A percentile compares a stretch with the other conserved stretches of the same genome.
Evolutionary conservation across 2,329 filamentous ascomycete genomes (phyloP).

Genomic region (Fusarium mexicanum): DNA sequence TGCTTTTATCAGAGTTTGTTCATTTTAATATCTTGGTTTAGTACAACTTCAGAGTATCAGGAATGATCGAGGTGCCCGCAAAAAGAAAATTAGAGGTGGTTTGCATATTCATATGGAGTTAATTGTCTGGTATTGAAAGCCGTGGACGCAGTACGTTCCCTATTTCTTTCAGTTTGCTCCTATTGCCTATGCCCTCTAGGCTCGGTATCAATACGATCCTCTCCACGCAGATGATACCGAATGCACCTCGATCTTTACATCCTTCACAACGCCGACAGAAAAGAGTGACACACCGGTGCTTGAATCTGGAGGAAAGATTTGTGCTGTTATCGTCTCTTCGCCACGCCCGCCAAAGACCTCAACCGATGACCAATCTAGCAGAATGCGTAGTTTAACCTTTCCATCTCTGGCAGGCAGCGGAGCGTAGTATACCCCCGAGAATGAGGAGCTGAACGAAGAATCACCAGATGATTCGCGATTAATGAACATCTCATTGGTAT

Average conservation of each 20-base stretch:
- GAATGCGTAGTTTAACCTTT: background rate
- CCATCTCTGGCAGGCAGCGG: background rate
- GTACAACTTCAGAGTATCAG: too few relatives aligned
- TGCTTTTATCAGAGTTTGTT: too few relatives aligned
- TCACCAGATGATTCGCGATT: background rate
- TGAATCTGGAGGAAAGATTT: background rate
- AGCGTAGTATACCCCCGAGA: background rate
- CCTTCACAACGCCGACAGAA: background rate
- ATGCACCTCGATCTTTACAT: background rate
- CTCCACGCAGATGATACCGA: background rate
- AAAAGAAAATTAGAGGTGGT: fast-evolving
- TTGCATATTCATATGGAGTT: background rate
- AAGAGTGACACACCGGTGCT: background rate
- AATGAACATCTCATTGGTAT: background rate
- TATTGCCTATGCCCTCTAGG: fast-evolving
- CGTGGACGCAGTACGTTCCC: fast-evolving
- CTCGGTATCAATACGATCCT: background rate
- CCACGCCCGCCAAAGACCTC: background rate
- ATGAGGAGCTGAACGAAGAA: background rate
- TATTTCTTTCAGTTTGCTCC: fast-evolving
- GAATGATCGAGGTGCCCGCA: background rate
- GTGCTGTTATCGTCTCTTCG: background rate
- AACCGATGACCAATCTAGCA: background rate
- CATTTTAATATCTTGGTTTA: too few relatives aligned
- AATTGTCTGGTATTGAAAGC: background rate